Percentiles rank a stretch among this genome's conserved stretches.
Conservation (phyloP, 805 yeast genomes). For the Metschnikowia kunwiensis region DNA sequence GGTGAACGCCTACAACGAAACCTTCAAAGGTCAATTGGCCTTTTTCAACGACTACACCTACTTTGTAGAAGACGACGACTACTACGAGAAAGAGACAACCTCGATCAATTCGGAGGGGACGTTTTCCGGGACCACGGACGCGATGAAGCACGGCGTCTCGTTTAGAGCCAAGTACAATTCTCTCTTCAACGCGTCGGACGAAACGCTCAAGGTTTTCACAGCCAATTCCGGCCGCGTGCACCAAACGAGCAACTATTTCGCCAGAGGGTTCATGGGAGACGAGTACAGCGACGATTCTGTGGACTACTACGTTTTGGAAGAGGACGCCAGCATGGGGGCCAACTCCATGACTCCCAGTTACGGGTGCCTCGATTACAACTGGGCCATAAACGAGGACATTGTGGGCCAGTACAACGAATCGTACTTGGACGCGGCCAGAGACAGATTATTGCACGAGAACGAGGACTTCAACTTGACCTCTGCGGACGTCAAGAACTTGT, state of each 20-base stretch:
- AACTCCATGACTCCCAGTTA: slow-evolving; percentile 56
- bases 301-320: slow-evolving; percentile 44
- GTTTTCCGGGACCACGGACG: slow-evolving; percentile 54
- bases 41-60: slow-evolving; percentile 56
- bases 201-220: slow-evolving; percentile 49
- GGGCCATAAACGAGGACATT: slow-evolving; percentile 24
- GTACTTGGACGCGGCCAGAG: slow-evolving; percentile 53
- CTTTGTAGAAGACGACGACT: slow-evolving; percentile 36
- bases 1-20: slow-evolving; percentile 24
- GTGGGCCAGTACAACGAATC: slow-evolving; percentile 30
- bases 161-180: slow-evolving; percentile 49
- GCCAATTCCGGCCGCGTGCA: slow-evolving; percentile 56
- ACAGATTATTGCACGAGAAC: slow-evolving; percentile 52
- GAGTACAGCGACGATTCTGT: slow-evolving; percentile 31
- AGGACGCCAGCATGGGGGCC: slow-evolving; percentile 49
- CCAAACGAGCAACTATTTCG: slow-evolving; percentile 53
- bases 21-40: slow-evolving; percentile 47
- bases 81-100: slow-evolving; percentile 50
- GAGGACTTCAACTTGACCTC: slow-evolving; percentile 51
- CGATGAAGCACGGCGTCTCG: slow-evolving; percentile 46
- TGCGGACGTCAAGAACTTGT: slow-evolving; percentile 51
- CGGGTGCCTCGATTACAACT: slow-evolving; percentile 40
- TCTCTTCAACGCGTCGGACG: slow-evolving; percentile 34
- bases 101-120: slow-evolving; percentile 41
- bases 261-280: slow-evolving; percentile 56